Evolutionary conservation across 2,329 filamentous ascomycete genomes (phyloP).

Genomic region (Diaporthe citrichinensis): DNA sequence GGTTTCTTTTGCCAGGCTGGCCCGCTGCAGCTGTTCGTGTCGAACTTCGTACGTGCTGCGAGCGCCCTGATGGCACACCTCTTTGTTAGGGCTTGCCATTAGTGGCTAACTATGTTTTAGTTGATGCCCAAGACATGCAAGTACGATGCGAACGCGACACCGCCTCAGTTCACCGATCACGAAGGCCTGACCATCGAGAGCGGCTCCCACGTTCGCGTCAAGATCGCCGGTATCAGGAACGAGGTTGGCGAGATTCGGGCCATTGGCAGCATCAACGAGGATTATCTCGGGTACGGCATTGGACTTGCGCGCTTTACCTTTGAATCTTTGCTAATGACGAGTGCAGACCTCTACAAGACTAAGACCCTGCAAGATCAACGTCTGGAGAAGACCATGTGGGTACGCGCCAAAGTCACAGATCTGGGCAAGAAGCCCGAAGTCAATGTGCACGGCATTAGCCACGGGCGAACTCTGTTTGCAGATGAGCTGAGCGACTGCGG

Average conservation of each 20-base stretch:
- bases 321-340: conserved; percentile 10
- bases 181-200: conserved; percentile 95
- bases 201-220: conserved; percentile 92
- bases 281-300: conserved; percentile 73
- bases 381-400: background rate
- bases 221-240: conserved; percentile 92
- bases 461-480: background rate
- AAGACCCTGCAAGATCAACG: background rate
- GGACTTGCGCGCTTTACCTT: no score
- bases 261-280: conserved; percentile 95
- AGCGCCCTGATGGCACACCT: background rate
- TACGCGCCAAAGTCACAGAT: background rate
- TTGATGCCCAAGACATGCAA: conserved; percentile 93
- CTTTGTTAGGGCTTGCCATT: background rate
- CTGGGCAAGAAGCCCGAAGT: background rate
- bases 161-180: conserved; percentile 97
- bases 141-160: conserved; percentile 95
- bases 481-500: conserved; percentile 1
- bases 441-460: background rate
- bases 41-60: conserved; percentile 77
- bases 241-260: conserved; percentile 97
- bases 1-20: conserved; percentile 92
- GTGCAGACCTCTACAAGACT: conserved; percentile 39
- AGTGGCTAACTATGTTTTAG: conserved; percentile 60
- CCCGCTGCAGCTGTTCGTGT: conserved; percentile 83